Percentiles rank a stretch among this genome's conserved stretches.
Evolutionary conservation across 768 basidiomycete species (phyloP).

Genomic region (Podaxis sp.): DNA sequence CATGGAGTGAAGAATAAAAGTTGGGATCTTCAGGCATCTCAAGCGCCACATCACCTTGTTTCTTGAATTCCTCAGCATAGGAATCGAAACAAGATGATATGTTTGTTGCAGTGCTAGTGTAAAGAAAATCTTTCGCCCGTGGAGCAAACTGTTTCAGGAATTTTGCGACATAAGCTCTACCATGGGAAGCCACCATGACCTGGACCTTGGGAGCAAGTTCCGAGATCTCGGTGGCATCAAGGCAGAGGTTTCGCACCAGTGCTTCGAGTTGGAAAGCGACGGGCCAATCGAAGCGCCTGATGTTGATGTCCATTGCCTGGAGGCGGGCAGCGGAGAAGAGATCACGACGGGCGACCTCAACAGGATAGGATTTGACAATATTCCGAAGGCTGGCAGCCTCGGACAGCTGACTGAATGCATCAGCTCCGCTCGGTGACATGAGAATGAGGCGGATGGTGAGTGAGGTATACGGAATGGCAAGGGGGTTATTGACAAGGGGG

Average conservation of each 20-base stretch:
- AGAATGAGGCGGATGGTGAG: slow-evolving; percentile 52
- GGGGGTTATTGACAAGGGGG: slow-evolving; percentile 39
- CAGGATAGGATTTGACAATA: slow-evolving; percentile 30
- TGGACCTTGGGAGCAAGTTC: slow-evolving; percentile 35
- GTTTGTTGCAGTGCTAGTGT: slow-evolving; percentile 22
- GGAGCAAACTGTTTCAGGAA: slow-evolving; percentile 41
- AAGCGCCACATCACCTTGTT: slow-evolving; percentile 22
- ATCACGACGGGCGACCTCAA: slow-evolving; percentile 37
- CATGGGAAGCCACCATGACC: slow-evolving; percentile 27
- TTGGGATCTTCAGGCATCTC: slow-evolving; percentile 28
- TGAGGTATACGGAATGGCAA: slow-evolving; percentile 53
- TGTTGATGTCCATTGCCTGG: slow-evolving; percentile 28
- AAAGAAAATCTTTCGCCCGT: slow-evolving; percentile 24
- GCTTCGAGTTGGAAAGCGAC: slow-evolving; percentile 62
- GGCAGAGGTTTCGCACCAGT: slow-evolving; percentile 33
- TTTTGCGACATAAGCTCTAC: slow-evolving; percentile 33
- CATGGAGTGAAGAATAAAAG: slow-evolving; percentile 27
- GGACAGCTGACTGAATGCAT: slow-evolving; percentile 37
- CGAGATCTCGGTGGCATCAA: slow-evolving; percentile 52
- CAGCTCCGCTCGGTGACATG: slow-evolving; percentile 29
- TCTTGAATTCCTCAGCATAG: slow-evolving; percentile 28
- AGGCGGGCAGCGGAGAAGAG: slow-evolving; percentile 43
- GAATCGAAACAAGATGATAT: slow-evolving; percentile 27
- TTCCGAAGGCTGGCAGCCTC: slow-evolving; percentile 37
- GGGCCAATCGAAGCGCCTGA: slow-evolving; percentile 39